Evolutionary conservation across 129 eudicot species (phyloP), one percentile per base, ranked within the genome.

Genomic region (Helichrysum umbraculigerum): DNA sequence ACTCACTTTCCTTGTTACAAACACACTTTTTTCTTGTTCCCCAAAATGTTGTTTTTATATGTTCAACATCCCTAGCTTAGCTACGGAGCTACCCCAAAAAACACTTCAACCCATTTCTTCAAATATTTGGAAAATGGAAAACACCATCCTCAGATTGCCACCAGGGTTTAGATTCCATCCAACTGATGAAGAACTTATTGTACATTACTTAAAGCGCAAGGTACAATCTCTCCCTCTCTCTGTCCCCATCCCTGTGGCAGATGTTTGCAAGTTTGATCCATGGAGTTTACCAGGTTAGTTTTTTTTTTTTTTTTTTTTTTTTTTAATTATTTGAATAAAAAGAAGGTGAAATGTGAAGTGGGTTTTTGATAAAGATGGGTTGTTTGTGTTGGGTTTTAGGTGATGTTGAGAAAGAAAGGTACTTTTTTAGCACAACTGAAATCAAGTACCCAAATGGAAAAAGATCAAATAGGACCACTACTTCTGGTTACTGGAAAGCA

Each of bases 121-220:
- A 56, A 41, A 14, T 25, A 88, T 89, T 91, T 89, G 84, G 62
- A 74, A 20, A 85, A 78, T 77, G 29, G 85, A 87, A 80, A 86
- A 91, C 68, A 90, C 89, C 22, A 84, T 77, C 56, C 73, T 91
- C 8, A 87, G 87, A 73, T 86, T 94, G 69, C 93, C 91, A 1
- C 97, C 97, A 1, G 99, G 99, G 0, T 94, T 94, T 41, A 66
- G 99, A 75, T 94, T 94, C 71, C 93, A 89, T 37, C 99, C 99
- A 0, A 94, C 99, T 1, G 99, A 94, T 65, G 92, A 94, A 83
- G 99, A 94, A 81, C 90, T 94, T 4, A 81, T 94, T 29, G 79
- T 91, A 12, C 91, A 91, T 58, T 94, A 91, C 85, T 79, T 94
- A 66, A 84, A 70, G 81, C 91, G 89, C 68, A 94, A 94, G 76